These are phyloP conservation scores for Agrostemma githago DNA, from an alignment of 148 eudicot genomes.

Conservation along the genomic window DNA sequence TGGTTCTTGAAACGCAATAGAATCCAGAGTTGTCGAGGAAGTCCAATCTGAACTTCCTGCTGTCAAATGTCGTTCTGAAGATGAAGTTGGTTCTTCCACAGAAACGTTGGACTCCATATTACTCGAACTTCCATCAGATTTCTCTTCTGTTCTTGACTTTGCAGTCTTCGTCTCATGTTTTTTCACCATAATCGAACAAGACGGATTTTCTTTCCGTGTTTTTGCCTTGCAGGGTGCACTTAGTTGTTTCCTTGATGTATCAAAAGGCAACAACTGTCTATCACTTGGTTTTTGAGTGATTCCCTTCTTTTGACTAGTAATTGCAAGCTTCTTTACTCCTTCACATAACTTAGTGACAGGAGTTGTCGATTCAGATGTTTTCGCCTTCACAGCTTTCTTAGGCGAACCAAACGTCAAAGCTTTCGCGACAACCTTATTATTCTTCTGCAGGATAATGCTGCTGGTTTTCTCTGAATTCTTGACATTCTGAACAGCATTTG, in stretches of 20 bases:
- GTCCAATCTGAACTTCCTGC: constrained; percentile 15
- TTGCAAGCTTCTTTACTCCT: constrained; percentile 57
- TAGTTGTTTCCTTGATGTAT: constrained; percentile 23
- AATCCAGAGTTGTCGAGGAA: constrained; percentile 10
- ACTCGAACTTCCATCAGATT: neutral
- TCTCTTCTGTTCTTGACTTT: neutral
- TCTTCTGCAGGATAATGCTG: constrained; percentile 33
- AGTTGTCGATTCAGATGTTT: constrained; percentile 39
- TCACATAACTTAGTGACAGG: constrained; percentile 61
- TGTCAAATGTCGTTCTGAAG: constrained; percentile 20
- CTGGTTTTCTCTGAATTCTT: constrained; percentile 40
- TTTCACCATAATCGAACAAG: too few relatives aligned
- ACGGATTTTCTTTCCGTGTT: neutral
- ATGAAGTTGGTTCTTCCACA: constrained; percentile 22
- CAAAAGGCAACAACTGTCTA: constrained; percentile 17
- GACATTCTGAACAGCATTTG: constrained; percentile 58
- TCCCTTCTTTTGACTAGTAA: constrained; percentile 48
- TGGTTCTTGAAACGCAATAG: neutral
- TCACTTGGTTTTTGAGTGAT: constrained; percentile 22
- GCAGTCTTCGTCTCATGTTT: too few relatives aligned
- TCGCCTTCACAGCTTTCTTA: constrained; percentile 40
- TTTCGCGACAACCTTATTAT: constrained; percentile 41
- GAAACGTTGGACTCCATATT: constrained; percentile 12
- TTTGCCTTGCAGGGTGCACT: constrained; percentile 20
- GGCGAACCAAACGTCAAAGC: constrained; percentile 68